A percentile compares a stretch with the other conserved stretches of the same genome.
These are phyloP conservation scores for Pichia sp. DNA, from an alignment of 1,139 yeast species.

Conservation along the genomic window DNA sequence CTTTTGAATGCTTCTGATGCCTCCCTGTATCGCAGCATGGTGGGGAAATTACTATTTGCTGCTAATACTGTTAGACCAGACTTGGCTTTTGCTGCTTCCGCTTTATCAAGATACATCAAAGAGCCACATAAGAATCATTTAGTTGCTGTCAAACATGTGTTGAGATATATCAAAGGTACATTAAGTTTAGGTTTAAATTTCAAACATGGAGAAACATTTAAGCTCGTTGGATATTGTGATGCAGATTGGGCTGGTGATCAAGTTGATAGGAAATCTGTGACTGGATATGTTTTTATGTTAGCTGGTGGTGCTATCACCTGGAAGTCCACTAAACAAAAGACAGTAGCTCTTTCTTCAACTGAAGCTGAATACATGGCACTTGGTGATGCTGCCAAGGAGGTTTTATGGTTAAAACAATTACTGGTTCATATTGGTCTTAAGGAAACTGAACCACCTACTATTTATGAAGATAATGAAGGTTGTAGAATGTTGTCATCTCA, in stretches of 20 bases:
- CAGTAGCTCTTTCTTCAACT: neutral
- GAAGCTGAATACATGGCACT: neutral
- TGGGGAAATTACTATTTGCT: conserved; percentile 7
- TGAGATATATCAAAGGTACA: neutral
- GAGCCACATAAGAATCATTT: neutral
- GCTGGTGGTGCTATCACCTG: neutral
- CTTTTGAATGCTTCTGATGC: too few species aligned
- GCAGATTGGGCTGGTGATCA: too few species aligned
- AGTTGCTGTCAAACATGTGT: neutral
- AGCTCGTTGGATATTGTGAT: too few species aligned
- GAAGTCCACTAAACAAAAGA: neutral
- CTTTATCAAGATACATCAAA: neutral
- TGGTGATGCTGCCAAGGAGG: neutral
- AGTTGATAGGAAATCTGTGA: too few species aligned
- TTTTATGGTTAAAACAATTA: neutral
- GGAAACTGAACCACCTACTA: too few species aligned
- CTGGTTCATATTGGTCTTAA: neutral
- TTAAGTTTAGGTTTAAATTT: too few species aligned
- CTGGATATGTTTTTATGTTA: too few species aligned
- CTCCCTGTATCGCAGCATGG: too few species aligned
- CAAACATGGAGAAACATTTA: too few species aligned
- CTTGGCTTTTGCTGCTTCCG: neutral
- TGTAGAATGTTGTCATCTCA: neutral
- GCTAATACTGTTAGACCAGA: neutral
- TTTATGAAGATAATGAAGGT: too few species aligned